Conservation (phyloP, 192 early-diverging fungal genomes). For the Podila minutissima region DNA sequence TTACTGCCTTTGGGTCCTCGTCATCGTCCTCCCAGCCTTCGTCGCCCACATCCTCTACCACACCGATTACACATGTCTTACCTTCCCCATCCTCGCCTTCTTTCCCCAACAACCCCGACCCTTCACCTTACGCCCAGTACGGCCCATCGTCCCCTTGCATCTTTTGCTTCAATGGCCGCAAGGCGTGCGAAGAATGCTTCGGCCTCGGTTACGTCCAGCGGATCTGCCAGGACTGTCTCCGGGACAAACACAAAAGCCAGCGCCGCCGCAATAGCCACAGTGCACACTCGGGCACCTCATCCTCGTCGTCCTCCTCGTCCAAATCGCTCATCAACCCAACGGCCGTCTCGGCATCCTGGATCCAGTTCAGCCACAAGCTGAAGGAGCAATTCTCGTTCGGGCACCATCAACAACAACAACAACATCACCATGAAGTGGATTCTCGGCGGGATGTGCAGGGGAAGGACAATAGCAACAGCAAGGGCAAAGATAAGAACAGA, state of each 20-base stretch:
- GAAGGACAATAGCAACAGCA: not conserved
- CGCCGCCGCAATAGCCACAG: not conserved
- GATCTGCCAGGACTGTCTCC: conserved; percentile 34
- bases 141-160: conserved; percentile 12
- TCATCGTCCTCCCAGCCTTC: not conserved
- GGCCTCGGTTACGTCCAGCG: conserved; percentile 36
- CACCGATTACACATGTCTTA: not conserved
- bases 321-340: not conserved
- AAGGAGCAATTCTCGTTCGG: conserved; percentile 16
- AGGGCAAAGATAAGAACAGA: not conserved
- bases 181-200: conserved; percentile 30
- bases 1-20: not conserved
- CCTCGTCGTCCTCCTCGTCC: not conserved
- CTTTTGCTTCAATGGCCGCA: conserved; percentile 31
- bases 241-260: conserved; percentile 3
- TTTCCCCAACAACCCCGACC: not conserved
- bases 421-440: not conserved
- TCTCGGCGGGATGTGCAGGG: not conserved
- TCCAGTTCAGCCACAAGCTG: conserved; percentile 24
- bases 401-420: conserved; percentile 1
- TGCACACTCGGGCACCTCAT: not conserved
- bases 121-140: not conserved
- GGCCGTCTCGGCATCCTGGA: conserved; percentile 7
- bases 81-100: not conserved
- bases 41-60: not conserved